A percentile compares a stretch with the other conserved stretches of the same genome.
phyloP scores from a whole-genome alignment of 2,329 filamentous ascomycete species.

The Paecilomyces fulvus region DNA sequence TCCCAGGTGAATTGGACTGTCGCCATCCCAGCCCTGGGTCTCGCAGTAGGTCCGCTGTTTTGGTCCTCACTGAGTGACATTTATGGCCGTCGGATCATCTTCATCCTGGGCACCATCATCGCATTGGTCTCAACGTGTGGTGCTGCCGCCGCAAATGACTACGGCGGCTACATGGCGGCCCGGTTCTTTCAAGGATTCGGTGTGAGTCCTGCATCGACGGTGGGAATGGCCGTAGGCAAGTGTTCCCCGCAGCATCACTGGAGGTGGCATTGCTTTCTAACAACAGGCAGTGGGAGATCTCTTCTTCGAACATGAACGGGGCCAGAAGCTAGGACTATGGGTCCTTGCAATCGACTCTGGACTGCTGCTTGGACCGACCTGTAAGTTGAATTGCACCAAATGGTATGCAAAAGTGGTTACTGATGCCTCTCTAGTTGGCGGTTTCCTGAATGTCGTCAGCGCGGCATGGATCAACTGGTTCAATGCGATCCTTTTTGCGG shows the following conservation, averaged over 20 bases:
- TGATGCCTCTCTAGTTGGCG: constrained; percentile 35
- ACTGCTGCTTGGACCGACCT: constrained; percentile 40
- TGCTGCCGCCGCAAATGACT: constrained; percentile 32
- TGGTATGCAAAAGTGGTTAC: constrained; percentile 39
- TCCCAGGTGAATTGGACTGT: constrained; percentile 49
- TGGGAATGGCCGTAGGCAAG: constrained; percentile 44
- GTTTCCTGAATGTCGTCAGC: constrained; percentile 42
- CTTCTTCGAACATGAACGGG: constrained; percentile 50
- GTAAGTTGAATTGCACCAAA: constrained; percentile 19
- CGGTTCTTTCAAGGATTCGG: constrained; percentile 52
- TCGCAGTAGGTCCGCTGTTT: constrained; percentile 44
- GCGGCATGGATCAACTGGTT: constrained; percentile 49
- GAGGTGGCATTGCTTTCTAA: neutral
- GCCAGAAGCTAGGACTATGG: constrained; percentile 49
- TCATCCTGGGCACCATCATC: constrained; percentile 38
- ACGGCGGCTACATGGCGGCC: constrained; percentile 48
- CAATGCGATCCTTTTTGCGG: constrained; percentile 45
- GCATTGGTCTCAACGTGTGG: constrained; percentile 37
- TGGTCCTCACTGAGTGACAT: constrained; percentile 45
- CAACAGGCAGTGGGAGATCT: constrained; percentile 41
- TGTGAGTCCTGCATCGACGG: constrained; percentile 45
- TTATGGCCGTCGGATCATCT: constrained; percentile 44
- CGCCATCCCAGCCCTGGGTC: constrained; percentile 44
- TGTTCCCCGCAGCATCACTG: neutral
- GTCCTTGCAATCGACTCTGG: constrained; percentile 49